Percentiles rank a stretch among this genome's conserved stretches.
Evolutionary conservation across 306 rosid species (phyloP).

Genomic region (Delonix regia): DNA sequence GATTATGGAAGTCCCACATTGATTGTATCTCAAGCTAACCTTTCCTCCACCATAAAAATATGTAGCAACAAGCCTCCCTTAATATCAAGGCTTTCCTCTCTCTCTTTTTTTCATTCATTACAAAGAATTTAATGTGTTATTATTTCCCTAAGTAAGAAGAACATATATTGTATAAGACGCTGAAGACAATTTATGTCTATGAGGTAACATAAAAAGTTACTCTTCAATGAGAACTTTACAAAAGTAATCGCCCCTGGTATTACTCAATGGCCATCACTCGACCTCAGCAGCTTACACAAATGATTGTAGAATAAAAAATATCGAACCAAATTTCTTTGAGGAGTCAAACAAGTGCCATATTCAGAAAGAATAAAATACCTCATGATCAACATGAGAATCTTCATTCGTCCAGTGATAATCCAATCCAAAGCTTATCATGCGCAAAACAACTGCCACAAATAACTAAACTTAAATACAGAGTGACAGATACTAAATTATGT

Average conservation of each 20-base stretch:
- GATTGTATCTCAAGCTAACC: neutral
- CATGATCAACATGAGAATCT: slow-evolving; percentile 64
- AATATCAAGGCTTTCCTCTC: neutral
- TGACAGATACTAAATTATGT: neutral
- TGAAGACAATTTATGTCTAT: neutral
- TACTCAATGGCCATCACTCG: slow-evolving; percentile 27
- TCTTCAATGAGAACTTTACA: slow-evolving; percentile 16
- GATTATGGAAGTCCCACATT: too few relatives aligned
- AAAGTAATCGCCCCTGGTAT: slow-evolving; percentile 17
- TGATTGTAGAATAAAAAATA: neutral
- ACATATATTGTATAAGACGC: neutral
- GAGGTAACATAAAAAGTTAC: slow-evolving; percentile 36
- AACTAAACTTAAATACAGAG: slow-evolving; percentile 34
- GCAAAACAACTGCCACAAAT: slow-evolving; percentile 78
- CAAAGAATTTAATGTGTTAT: neutral
- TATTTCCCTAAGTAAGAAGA: slow-evolving; percentile 4
- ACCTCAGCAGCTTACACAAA: slow-evolving; percentile 3
- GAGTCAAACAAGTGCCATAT: slow-evolving; percentile 14
- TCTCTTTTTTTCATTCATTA: neutral
- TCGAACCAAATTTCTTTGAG: slow-evolving; percentile 20
- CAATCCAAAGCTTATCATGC: slow-evolving; percentile 95
- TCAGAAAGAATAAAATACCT: slow-evolving; percentile 56
- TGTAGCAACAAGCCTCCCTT: neutral
- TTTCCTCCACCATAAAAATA: neutral
- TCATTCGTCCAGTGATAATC: slow-evolving; percentile 83